Base-by-base conservation (phyloP, 2,329 filamentous ascomycete genomes). In the Nemania sp. region DNA sequence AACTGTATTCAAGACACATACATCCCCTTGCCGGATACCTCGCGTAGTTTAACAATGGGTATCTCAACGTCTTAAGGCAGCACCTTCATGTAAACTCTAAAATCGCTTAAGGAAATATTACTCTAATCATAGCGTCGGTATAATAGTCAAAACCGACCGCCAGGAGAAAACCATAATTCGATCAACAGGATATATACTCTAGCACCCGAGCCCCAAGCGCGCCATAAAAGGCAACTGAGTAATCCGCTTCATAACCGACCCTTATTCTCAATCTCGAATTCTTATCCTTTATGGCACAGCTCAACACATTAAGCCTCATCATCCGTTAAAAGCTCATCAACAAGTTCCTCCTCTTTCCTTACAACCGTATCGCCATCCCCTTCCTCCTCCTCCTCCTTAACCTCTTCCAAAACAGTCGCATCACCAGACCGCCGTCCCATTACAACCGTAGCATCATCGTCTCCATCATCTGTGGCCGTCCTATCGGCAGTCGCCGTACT, bases 281-380 rank as follows among this genome's bases (percentile, higher is more conserved):
- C 24, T 35, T 18, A 55, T 47, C 38, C 26, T 22, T 32, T 32
- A 15, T 49, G 43, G 4, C 15, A 20, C 10, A 20, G 18, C 20
- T n/a, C n/a, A n/a, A n/a, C 7, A 47, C 22, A 20, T 27, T 18
- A 70, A 45, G 27, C 64, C 1, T 71, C 71, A 53, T 68, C 69
- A 52, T 72, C 68, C 18, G 62, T 66, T 55, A 71, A 58, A 26
- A 67, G 59, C 22, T 73, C 71, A 7, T 72, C 67, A 24, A 73
- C 57, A 35, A 69, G 54, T 11, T 69, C 64, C 5, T 64, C 63
- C 24, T 54, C 45, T 2, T 59, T 57, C 18, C 27, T 53, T 13
- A 68, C 53, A 24, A 68, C 62, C 4, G 70, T 67, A 52, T 66
- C 62, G 3, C 38, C 67, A 45, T 68, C 69, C 5, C n/a, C 68